Evolutionary conservation across 768 basidiomycete species (phyloP).

Genomic region (Phanerodontia chrysosporium): DNA sequence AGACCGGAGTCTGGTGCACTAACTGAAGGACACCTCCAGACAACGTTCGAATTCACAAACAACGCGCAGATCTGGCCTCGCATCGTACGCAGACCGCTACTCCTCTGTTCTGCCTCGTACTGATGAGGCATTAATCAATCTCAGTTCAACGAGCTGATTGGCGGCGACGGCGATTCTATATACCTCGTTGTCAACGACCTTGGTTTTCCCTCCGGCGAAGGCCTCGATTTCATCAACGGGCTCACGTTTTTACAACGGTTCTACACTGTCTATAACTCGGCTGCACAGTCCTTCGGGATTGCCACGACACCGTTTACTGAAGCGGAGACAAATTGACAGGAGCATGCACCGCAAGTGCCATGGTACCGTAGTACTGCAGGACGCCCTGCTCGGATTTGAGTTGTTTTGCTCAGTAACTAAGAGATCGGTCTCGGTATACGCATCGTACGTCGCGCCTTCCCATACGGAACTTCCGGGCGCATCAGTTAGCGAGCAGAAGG

Average conservation of each 20-base stretch:
- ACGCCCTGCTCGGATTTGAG: too few relatives aligned
- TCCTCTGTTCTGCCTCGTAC: conserved; percentile 10
- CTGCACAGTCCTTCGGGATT: conserved; percentile 29
- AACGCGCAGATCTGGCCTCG: conserved; percentile 74
- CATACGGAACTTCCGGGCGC: too few relatives aligned
- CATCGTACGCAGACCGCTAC: conserved; percentile 37
- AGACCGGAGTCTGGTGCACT: not conserved
- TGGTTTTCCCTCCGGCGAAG: not conserved
- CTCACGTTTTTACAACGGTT: conserved; percentile 1
- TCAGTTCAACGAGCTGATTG: not conserved
- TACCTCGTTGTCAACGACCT: conserved; percentile 5
- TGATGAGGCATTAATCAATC: too few relatives aligned
- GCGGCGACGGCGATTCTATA: conserved; percentile 9
- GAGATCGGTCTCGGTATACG: too few relatives aligned
- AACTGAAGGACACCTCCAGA: conserved; percentile 19
- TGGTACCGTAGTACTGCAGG: too few relatives aligned
- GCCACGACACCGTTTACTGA: conserved; percentile 29
- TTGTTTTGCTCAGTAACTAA: too few relatives aligned
- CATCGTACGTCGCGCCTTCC: not conserved
- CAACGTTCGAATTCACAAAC: conserved; percentile 51
- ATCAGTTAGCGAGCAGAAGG: too few relatives aligned
- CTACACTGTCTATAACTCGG: conserved; percentile 17
- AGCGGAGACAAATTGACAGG: conserved; percentile 27
- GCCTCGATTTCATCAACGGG: conserved; percentile 7
- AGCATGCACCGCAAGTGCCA: too few relatives aligned